phyloP scores from a whole-genome alignment of 106 monocot genomes.

The Phalaenopsis equestris region DNA sequence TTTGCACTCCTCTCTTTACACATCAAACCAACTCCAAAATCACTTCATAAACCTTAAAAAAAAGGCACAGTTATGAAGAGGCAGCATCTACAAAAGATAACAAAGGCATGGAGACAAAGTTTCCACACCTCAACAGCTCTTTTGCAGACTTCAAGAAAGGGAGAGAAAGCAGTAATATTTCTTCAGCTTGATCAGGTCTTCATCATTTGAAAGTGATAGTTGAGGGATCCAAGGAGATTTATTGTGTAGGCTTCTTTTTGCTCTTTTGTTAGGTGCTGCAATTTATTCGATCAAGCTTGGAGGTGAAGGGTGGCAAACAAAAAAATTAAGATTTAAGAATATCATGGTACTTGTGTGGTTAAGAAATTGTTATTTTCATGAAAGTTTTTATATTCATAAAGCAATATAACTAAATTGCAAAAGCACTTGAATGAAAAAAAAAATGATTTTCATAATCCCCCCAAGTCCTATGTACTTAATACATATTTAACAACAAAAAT shows the following conservation, averaged over 20 bases:
- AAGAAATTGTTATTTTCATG: too few species aligned
- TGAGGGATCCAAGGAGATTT: conserved; percentile 1
- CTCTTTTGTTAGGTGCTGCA: neutral
- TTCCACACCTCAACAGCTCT: neutral
- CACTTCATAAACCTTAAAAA: neutral
- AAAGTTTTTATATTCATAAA: too few species aligned
- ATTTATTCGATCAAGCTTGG: neutral
- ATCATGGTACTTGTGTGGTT: too few species aligned
- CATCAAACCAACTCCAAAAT: neutral
- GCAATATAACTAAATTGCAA: too few species aligned
- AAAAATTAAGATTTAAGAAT: too few species aligned
- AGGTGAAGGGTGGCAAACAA: too few species aligned
- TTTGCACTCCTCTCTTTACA: neutral
- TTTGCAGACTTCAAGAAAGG: conserved; percentile 3
- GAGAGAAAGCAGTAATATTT: neutral
- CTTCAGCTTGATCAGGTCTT: neutral
- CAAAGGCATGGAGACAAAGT: conserved; percentile 1
- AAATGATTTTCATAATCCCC: too few species aligned
- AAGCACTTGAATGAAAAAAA: too few species aligned
- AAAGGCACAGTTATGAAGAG: neutral
- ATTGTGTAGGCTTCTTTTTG: neutral
- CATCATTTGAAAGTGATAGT: conserved; percentile 3
- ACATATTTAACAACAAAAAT: too few species aligned
- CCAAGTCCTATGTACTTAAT: too few species aligned
- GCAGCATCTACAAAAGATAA: too few species aligned